Conservation (phyloP, 1,284 basidiomycete genomes). For the Sanghuangporus baumii region DNA sequence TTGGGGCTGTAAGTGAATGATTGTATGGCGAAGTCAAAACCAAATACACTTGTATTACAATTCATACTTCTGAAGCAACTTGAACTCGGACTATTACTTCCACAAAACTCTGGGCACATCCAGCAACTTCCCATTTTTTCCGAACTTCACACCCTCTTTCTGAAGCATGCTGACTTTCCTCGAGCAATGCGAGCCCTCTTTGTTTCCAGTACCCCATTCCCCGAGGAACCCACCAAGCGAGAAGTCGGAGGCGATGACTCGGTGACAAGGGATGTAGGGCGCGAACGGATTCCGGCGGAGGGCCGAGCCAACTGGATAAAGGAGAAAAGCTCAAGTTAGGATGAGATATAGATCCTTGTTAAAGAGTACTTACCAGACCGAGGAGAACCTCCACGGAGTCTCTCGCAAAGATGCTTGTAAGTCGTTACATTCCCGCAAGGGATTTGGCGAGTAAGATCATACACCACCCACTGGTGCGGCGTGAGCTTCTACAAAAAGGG, state of each 20-base stretch:
- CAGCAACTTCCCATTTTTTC: slow-evolving; percentile 35
- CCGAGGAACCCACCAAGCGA: slow-evolving; percentile 58
- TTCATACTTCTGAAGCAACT: no score
- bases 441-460: slow-evolving; percentile 45
- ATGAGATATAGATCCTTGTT: neutral
- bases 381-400: slow-evolving; percentile 48
- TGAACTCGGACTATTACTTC: neutral
- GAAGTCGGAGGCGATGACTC: slow-evolving; percentile 53
- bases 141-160: slow-evolving; percentile 46
- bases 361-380: slow-evolving; percentile 41
- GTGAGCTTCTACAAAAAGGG: slow-evolving; percentile 29
- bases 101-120: slow-evolving; percentile 12
- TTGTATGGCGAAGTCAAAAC: neutral
- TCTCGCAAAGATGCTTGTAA: slow-evolving; percentile 47
- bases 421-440: slow-evolving; percentile 49
- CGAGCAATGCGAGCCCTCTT: slow-evolving; percentile 25
- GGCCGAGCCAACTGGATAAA: slow-evolving; percentile 47
- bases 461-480: slow-evolving; percentile 54
- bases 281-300: slow-evolving; percentile 58
- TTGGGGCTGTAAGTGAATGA: neutral
- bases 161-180: slow-evolving; percentile 42
- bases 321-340: neutral
- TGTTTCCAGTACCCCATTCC: slow-evolving; percentile 46
- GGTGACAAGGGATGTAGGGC: slow-evolving; percentile 60
- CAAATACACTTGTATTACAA: no score